Evolutionary conservation across 2,329 filamentous ascomycete species (phyloP), one percentile per base, ranked within the genome.

Genomic region (Beauveria sp.): DNA sequence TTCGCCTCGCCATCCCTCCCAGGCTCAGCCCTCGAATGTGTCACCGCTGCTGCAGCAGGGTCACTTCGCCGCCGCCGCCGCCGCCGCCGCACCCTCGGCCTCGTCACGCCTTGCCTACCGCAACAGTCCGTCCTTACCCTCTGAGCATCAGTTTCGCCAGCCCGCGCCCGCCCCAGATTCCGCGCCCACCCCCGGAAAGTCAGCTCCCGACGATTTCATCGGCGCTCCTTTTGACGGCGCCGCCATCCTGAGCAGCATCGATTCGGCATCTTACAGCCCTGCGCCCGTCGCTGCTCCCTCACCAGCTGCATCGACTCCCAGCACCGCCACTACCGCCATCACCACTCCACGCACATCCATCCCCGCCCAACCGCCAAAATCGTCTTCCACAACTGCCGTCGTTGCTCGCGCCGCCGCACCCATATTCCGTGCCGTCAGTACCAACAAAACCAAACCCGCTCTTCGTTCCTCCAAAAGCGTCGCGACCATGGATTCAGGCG

Each of bases 201-300:
- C 66, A 38, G 65, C 77, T 10, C 78, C 82, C 60, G 83, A 86
- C 72, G 85, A 87, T 66, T 76, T 87, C 63, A 79, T 87, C 73
- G 85, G 85, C 68, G 83, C 84, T 65, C 85, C 85, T 49, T 87
- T 87, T 72, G 85, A 87, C 82, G 80, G 83, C 67, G 81, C 78
- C 61, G 80, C 81, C 66, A 86, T 87, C 67, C 76, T 87, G 68
- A 81, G 79, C 71, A 83, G 83, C 67, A 78, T 87, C 69, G 82
- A 86, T 68, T 79, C 80, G 63, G 78, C 77, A 60, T 79, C 79
- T 61, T 54, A 60, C 58, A 53, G 20, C 40, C n/a, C 40, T 16
- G 12, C 24, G 47, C 28, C 49, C 16, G 18, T 10, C 26, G 14
- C 22, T 24, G 24, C 60, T 16, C 50, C 50, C 18, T 49, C 57